Evolutionary conservation across 164 flowering plant species (phyloP).

Genomic region (Warburgia ugandensis): DNA sequence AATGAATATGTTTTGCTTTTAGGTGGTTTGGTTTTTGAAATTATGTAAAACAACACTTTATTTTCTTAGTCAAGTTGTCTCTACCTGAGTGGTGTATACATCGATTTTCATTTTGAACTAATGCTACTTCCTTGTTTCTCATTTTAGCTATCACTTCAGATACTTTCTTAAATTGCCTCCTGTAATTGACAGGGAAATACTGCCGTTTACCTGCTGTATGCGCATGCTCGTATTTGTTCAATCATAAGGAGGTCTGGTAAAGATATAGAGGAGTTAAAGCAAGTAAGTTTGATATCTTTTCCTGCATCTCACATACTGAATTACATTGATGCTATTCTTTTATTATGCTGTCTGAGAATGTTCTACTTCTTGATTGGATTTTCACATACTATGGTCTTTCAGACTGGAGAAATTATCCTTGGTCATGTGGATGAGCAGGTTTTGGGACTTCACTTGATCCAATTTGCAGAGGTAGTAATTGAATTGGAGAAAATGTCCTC

Average conservation of each 20-base stretch:
- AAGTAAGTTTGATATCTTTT: slow-evolving; percentile 39
- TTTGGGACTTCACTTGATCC: slow-evolving; percentile 82
- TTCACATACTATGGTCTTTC: slow-evolving; percentile 11
- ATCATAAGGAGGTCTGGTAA: slow-evolving; percentile 88
- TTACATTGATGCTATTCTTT: too few relatives aligned
- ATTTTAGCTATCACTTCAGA: too few relatives aligned
- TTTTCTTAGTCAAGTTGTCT: too few relatives aligned
- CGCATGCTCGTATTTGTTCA: slow-evolving; percentile 97
- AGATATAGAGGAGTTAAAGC: slow-evolving; percentile 74
- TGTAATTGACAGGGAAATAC: slow-evolving; percentile 75
- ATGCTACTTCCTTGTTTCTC: too few relatives aligned
- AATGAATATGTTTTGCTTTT: too few relatives aligned
- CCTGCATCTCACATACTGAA: neutral
- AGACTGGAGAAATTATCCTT: slow-evolving; percentile 55
- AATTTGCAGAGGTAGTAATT: slow-evolving; percentile 73
- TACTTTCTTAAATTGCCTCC: too few relatives aligned
- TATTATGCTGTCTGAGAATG: too few relatives aligned
- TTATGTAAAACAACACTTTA: too few relatives aligned
- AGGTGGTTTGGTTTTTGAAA: too few relatives aligned
- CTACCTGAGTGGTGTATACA: too few relatives aligned
- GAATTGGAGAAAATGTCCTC: too few relatives aligned
- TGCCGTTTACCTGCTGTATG: slow-evolving; percentile 92
- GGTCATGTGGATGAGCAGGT: slow-evolving; percentile 68
- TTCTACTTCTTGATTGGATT: neutral
- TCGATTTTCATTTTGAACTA: too few relatives aligned